Percentiles rank a stretch among this genome's conserved stretches.
Conservation (phyloP, 2,329 filamentous ascomycete genomes). For the Parastagonospora avenae region DNA sequence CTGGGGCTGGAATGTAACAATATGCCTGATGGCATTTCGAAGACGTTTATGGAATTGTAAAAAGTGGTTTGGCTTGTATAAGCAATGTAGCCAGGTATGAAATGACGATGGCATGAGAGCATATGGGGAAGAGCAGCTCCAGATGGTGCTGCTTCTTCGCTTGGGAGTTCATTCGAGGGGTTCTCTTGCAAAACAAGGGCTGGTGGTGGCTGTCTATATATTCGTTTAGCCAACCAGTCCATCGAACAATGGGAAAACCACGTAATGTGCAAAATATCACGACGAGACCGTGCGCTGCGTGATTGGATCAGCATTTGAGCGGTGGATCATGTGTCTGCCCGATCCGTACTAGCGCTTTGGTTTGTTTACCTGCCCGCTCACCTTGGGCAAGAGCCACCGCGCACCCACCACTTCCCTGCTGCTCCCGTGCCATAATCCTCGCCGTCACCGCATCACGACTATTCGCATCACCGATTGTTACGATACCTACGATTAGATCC, state of each 20-base stretch:
- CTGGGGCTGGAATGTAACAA: conserved; percentile 40
- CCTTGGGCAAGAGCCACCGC: conserved; percentile 17
- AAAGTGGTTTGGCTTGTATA: conserved; percentile 16
- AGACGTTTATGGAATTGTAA: conserved; percentile 15
- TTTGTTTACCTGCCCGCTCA: conserved; percentile 24
- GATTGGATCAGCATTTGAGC: background rate
- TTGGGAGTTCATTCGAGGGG: conserved; percentile 23
- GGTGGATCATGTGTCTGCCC: conserved; percentile 7
- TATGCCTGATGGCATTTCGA: background rate
- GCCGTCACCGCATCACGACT: conserved; percentile 28
- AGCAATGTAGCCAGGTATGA: conserved; percentile 11
- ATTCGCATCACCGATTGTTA: conserved; percentile 45
- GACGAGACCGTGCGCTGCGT: background rate
- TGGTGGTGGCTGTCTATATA: conserved; percentile 12
- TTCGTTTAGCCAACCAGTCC: background rate
- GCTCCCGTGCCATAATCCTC: conserved; percentile 31
- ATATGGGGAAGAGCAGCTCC: conserved; percentile 32
- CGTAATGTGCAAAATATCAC: background rate
- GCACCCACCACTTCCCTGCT: conserved; percentile 33
- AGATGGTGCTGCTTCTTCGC: conserved; percentile 27
- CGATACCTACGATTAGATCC: conserved; percentile 15
- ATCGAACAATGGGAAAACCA: too few relatives aligned
- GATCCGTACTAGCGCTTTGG: conserved; percentile 2
- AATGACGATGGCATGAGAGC: conserved; percentile 24
- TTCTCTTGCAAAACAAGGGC: background rate